Base-by-base conservation (phyloP, 768 basidiomycete species). In the Termitomyces sp. region DNA sequence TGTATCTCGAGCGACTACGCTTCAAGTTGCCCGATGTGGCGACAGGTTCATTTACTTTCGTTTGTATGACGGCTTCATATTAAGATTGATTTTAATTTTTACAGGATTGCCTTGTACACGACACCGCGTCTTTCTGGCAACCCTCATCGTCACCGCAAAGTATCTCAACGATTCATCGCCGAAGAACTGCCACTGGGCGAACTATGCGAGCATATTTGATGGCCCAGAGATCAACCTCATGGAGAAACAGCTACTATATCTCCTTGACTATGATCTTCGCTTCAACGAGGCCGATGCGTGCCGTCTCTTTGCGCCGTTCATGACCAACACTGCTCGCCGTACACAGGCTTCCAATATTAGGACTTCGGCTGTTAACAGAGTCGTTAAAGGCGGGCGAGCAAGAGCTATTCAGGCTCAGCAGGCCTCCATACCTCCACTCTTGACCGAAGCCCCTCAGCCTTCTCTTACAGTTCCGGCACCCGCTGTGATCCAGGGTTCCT, bases 131-230 rank as follows among this genome's bases (percentile, higher is more conserved):
- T 98, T 99, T 74, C 82, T 99, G 64, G 96, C 96, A 24, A 88
- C 91, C 1, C 87, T 99, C 65, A 98, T 99, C 72, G 90, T 93
- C 43, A 87, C 96, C 24, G 89, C 94, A 61, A 99, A 99, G 75
- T 98, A 98, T 72, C 85, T 98, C 68, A 97, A 99, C 72, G 93
- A 95, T 72, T 89, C 90, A n/a, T 88, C 89, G 46, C 92, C 92
- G 3, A 96, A 94, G 80, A 99, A 98, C 76, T 81, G 81, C 70
- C 91, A 97, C 76, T 99, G 96, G 96, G 83, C 87, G 56, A 74
- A 74, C 49, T 92, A 94, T 69, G 88, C 86, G 18, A 75, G 77
- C 44, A 66, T 90, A 62, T 95, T 92, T 75, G 85, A 90, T 68
- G 74, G 85, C 52, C 71, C 76, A 11, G 90, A 92, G 75, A 86